Percentiles rank a stretch among this genome's conserved stretches.
phyloP scores from a whole-genome alignment of 768 basidiomycete genomes.

The Leccinum variicolor region DNA sequence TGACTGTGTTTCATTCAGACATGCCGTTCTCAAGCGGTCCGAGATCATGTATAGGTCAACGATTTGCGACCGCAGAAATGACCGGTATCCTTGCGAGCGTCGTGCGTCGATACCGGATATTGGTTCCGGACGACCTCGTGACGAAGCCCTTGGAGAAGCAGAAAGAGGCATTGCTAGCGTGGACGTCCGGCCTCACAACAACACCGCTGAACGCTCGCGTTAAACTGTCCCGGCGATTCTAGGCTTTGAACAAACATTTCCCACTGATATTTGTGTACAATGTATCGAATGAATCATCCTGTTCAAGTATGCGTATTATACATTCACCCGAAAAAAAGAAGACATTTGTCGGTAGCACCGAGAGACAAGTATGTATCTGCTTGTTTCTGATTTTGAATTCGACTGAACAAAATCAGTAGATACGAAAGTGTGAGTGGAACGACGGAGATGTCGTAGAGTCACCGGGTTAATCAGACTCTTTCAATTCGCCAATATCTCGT shows the following conservation, averaged over 20 bases:
- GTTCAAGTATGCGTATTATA: neutral
- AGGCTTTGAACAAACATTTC: neutral
- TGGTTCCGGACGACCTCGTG: constrained; percentile 36
- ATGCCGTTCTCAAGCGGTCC: constrained; percentile 44
- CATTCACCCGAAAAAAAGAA: neutral
- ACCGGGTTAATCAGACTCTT: neutral
- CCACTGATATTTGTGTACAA: neutral
- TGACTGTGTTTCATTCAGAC: constrained; percentile 23
- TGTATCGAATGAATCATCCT: neutral
- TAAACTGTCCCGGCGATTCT: constrained; percentile 19
- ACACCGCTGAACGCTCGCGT: constrained; percentile 31
- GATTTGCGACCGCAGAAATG: constrained; percentile 43
- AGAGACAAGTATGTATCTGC: no score
- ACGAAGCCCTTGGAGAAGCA: constrained; percentile 31
- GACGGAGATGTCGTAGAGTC: no score
- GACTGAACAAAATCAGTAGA: neutral
- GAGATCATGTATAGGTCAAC: constrained; percentile 48
- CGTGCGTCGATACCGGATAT: constrained; percentile 39
- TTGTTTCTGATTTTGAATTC: neutral
- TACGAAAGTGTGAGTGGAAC: neutral
- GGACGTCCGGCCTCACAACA: constrained; percentile 36
- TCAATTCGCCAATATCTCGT: constrained; percentile 13
- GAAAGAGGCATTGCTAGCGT: constrained; percentile 32
- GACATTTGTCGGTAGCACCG: neutral
- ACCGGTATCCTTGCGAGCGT: constrained; percentile 42